Conservation (phyloP, 495 filamentous ascomycete genomes). For the Penicillium parvum region DNA sequence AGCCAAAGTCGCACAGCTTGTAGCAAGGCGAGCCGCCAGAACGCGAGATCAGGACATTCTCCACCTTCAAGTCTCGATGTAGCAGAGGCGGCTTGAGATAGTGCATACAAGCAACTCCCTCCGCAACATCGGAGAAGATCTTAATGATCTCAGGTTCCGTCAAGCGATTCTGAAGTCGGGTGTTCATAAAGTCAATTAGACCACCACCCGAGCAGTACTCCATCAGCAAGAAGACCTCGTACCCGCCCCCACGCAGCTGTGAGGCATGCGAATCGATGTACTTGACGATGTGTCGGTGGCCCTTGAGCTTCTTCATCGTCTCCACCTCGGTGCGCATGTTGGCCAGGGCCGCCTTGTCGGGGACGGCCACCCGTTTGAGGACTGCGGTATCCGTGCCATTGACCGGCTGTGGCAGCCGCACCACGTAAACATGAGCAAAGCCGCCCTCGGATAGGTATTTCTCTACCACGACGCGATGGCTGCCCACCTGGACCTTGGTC, state of each 20-base stretch:
- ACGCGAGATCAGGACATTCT: slow-evolving; percentile 90
- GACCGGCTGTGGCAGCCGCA: slow-evolving; percentile 72
- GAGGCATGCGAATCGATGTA: slow-evolving; percentile 98
- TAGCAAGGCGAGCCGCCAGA: slow-evolving; percentile 59
- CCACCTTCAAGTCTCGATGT: slow-evolving; percentile 94
- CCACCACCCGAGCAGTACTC: slow-evolving; percentile 84
- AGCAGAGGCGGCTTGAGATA: slow-evolving; percentile 92
- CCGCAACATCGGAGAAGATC: slow-evolving; percentile 92
- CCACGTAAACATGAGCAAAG: slow-evolving; percentile 97
- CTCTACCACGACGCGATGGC: slow-evolving; percentile 90
- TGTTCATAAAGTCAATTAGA: slow-evolving; percentile 99
- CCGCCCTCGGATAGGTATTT: slow-evolving; percentile 98
- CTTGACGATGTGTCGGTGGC: slow-evolving; percentile 90
- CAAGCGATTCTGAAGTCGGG: slow-evolving; percentile 87
- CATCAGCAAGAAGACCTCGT: slow-evolving; percentile 98
- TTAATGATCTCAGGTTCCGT: slow-evolving; percentile 96
- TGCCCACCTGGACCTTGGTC: slow-evolving; percentile 93
- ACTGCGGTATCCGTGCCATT: slow-evolving; percentile 83
- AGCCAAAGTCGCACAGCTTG: slow-evolving; percentile 98
- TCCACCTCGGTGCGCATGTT: slow-evolving; percentile 98
- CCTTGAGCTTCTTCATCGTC: slow-evolving; percentile 98
- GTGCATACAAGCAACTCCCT: slow-evolving; percentile 98
- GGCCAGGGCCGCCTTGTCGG: slow-evolving; percentile 87
- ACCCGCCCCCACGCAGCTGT: slow-evolving; percentile 85
- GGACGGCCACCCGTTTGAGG: slow-evolving; percentile 94